phyloP scores from a whole-genome alignment of 192 early-diverging fungal species.

The Paraglomus brasilianum region DNA sequence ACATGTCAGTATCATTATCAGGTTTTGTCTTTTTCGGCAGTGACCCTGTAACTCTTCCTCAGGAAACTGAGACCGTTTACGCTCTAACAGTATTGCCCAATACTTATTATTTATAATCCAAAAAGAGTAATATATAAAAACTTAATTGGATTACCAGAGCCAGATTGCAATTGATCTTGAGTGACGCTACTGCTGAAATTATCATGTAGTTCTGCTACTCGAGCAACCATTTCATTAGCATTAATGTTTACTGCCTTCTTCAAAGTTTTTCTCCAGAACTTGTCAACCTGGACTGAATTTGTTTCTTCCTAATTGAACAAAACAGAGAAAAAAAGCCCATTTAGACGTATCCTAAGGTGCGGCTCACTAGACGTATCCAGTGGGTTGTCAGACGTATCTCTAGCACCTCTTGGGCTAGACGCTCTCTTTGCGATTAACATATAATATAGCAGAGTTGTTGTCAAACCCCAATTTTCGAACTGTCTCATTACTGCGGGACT shows the following conservation, averaged over 20 bases:
- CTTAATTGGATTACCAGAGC: slow-evolving; percentile 25
- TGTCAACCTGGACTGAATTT: not conserved
- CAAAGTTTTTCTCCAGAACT: slow-evolving; percentile 10
- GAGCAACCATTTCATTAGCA: slow-evolving; percentile 7
- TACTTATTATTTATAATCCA: slow-evolving; percentile 8
- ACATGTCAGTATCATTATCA: too few species aligned
- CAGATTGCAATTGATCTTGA: slow-evolving; percentile 11
- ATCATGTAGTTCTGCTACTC: slow-evolving; percentile 10
- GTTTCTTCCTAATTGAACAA: slow-evolving; percentile 18
- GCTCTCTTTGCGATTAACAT: too few species aligned
- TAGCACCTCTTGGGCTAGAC: slow-evolving; percentile 18
- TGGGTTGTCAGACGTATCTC: slow-evolving; percentile 20
- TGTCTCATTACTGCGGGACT: slow-evolving; percentile 7
- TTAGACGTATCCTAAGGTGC: slow-evolving; percentile 16
- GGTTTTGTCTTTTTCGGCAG: too few species aligned
- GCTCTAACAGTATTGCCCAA: too few species aligned
- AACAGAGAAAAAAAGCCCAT: slow-evolving; percentile 22
- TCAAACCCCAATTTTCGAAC: slow-evolving; percentile 4
- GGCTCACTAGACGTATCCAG: slow-evolving; percentile 17
- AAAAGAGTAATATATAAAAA: slow-evolving; percentile 1
- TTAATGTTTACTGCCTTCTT: slow-evolving; percentile 16
- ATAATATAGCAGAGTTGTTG: not conserved
- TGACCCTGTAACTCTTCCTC: too few species aligned
- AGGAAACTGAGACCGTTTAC: too few species aligned
- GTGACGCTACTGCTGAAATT: slow-evolving; percentile 2